Conservation (phyloP, 805 yeast species). For the Saturnispora galanensis region DNA sequence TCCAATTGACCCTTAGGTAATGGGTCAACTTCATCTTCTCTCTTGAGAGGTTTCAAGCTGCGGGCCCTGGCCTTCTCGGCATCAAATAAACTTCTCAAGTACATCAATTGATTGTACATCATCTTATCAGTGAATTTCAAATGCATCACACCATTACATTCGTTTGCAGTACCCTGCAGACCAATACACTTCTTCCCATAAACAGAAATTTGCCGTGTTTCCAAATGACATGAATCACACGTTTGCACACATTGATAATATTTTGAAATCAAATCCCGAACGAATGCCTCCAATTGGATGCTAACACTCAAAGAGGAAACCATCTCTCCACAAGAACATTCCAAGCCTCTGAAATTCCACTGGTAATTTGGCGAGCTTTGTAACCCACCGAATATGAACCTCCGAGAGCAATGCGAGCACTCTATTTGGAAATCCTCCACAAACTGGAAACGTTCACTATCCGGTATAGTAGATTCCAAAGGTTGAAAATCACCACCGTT, state of each 20-base stretch:
- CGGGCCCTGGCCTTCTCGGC: slow-evolving; percentile 61
- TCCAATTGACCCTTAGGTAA: slow-evolving; percentile 45
- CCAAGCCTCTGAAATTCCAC: slow-evolving; percentile 59
- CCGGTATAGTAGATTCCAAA: slow-evolving; percentile 71
- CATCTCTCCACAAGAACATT: slow-evolving; percentile 51
- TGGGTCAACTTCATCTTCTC: slow-evolving; percentile 17
- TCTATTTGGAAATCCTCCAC: slow-evolving; percentile 43
- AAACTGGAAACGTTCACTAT: slow-evolving; percentile 70
- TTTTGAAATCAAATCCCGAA: slow-evolving; percentile 57
- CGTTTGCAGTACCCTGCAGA: slow-evolving; percentile 45
- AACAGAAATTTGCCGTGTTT: slow-evolving; percentile 79
- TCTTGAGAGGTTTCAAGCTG: slow-evolving; percentile 41
- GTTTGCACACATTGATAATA: slow-evolving; percentile 82
- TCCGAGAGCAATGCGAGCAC: slow-evolving; percentile 50
- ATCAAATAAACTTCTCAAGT: slow-evolving; percentile 71
- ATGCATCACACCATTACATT: slow-evolving; percentile 74
- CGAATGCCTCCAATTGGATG: slow-evolving; percentile 63
- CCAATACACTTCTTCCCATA: slow-evolving; percentile 83
- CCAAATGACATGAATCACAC: slow-evolving; percentile 83
- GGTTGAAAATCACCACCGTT: slow-evolving; percentile 44
- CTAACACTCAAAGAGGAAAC: slow-evolving; percentile 49
- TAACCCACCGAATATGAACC: slow-evolving; percentile 68
- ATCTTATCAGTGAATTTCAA: slow-evolving; percentile 69
- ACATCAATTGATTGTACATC: slow-evolving; percentile 77
- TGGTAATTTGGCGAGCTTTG: slow-evolving; percentile 50